Percentiles rank a stretch among this genome's conserved stretches.
Conservation (phyloP, 2,329 filamentous ascomycete genomes). For the Shiraia sp. region DNA sequence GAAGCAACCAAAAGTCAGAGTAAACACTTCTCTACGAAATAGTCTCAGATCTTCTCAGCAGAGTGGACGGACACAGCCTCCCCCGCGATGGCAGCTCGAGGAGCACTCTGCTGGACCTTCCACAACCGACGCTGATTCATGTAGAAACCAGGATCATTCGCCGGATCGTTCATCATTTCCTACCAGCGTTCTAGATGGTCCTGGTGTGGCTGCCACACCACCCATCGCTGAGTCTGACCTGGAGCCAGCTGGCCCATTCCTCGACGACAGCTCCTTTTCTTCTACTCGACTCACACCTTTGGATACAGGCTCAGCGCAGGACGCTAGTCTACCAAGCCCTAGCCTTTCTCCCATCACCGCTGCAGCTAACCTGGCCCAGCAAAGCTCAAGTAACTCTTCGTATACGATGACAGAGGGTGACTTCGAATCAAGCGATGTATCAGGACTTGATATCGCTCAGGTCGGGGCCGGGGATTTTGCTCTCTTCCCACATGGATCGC, state of each 20-base stretch:
- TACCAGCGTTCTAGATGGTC: slow-evolving; percentile 35
- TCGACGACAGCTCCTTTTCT: slow-evolving; percentile 18
- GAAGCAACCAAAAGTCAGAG: slow-evolving; percentile 21
- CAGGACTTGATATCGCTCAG: slow-evolving; percentile 41
- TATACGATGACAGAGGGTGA: slow-evolving; percentile 31
- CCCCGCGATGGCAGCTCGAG: slow-evolving; percentile 29
- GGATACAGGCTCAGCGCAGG: slow-evolving; percentile 74
- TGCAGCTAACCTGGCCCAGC: slow-evolving; percentile 63
- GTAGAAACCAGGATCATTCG: slow-evolving; percentile 15
- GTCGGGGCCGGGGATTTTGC: slow-evolving; percentile 17
- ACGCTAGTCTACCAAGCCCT: slow-evolving; percentile 92
- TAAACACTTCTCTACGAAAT: slow-evolving; percentile 18
- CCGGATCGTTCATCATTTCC: slow-evolving; percentile 27
- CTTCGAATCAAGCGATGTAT: slow-evolving; percentile 41
- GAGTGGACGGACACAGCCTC: slow-evolving; percentile 10
- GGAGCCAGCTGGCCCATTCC: slow-evolving; percentile 59
- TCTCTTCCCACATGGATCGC: slow-evolving; percentile 19
- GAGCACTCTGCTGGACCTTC: slow-evolving; percentile 30
- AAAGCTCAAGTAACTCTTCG: slow-evolving; percentile 34
- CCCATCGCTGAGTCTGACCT: slow-evolving; percentile 74
- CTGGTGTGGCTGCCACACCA: slow-evolving; percentile 70
- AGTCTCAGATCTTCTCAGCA: slow-evolving; percentile 26
- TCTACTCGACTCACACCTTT: slow-evolving; percentile 54
- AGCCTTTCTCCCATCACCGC: slow-evolving; percentile 88
- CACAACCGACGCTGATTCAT: slow-evolving; percentile 15